These are phyloP conservation scores for Asterochloris erici DNA, from an alignment of 139 green algal genomes.

Conservation along the genomic window DNA sequence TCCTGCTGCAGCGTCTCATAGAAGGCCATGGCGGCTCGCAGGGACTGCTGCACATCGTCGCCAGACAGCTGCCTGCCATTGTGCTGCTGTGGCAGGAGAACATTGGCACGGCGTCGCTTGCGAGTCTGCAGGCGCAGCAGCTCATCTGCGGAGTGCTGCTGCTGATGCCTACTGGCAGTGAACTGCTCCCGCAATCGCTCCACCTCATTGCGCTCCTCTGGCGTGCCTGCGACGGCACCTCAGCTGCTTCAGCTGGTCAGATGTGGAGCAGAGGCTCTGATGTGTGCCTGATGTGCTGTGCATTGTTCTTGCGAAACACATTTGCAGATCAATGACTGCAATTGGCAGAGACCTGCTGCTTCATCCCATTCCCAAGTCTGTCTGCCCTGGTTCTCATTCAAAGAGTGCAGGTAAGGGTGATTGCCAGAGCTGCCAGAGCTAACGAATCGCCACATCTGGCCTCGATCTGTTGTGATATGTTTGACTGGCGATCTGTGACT, in stretches of 20 bases:
- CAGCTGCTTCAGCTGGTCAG: slow-evolving; percentile 13
- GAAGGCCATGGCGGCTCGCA: slow-evolving; percentile 69
- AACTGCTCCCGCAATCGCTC: slow-evolving; percentile 68
- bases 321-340: not conserved
- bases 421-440: slow-evolving; percentile 27
- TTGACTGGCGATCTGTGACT: too few relatives aligned
- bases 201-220: slow-evolving; percentile 54
- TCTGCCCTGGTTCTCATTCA: slow-evolving; percentile 68
- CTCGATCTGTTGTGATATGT: not conserved
- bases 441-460: slow-evolving; percentile 59
- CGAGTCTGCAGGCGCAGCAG: slow-evolving; percentile 70
- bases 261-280: not conserved
- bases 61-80: not conserved
- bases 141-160: slow-evolving; percentile 85
- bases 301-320: not conserved
- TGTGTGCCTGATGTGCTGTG: not conserved
- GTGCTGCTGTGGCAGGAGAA: not conserved
- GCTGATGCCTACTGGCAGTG: slow-evolving; percentile 40
- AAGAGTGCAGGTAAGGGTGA: slow-evolving; percentile 34
- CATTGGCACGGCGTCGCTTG: not conserved
- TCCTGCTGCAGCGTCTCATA: slow-evolving; percentile 78
- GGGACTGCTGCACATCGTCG: slow-evolving; percentile 7
- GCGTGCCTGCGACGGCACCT: slow-evolving; percentile 15
- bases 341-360: slow-evolving; percentile 26
- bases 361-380: slow-evolving; percentile 80